A percentile compares a stretch with the other conserved stretches of the same genome.
Evolutionary conservation across 371 early-diverging fungal genomes (phyloP).

Genomic region (Circinella minor): DNA sequence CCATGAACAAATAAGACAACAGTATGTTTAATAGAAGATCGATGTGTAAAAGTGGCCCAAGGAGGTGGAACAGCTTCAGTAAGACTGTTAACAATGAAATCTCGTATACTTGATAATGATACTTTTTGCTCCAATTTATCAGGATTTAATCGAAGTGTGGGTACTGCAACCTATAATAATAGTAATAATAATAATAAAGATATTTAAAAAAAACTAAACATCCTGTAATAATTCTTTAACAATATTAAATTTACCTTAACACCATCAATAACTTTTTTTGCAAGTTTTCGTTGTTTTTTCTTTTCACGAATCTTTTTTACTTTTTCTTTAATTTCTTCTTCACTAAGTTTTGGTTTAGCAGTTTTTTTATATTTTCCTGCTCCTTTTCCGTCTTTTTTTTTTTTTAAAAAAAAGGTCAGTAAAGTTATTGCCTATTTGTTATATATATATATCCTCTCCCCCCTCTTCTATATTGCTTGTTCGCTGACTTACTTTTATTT

Average conservation of each 20-base stretch:
- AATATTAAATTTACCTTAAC: conserved; percentile 16
- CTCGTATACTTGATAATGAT: conserved; percentile 31
- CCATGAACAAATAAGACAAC: conserved; percentile 45
- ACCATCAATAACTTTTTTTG: conserved; percentile 21
- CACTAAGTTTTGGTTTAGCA: neutral
- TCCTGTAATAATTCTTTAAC: too few relatives aligned
- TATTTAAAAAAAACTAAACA: too few relatives aligned
- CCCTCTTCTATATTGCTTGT: neutral
- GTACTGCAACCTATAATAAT: conserved; percentile 18
- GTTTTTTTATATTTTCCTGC: neutral
- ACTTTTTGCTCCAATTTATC: conserved; percentile 21
- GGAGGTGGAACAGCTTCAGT: conserved; percentile 33
- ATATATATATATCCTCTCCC: too few relatives aligned
- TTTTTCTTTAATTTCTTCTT: conserved; percentile 19
- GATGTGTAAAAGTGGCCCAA: conserved; percentile 35
- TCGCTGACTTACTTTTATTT: conserved; percentile 16
- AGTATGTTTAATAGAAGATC: conserved; percentile 27
- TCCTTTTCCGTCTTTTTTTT: neutral
- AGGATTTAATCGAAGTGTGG: conserved; percentile 29
- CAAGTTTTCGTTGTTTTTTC: conserved; percentile 17
- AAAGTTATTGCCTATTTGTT: too few relatives aligned
- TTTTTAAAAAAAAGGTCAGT: too few relatives aligned
- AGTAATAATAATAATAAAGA: conserved; percentile 1
- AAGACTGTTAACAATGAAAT: conserved; percentile 40
- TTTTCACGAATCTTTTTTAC: conserved; percentile 15